These are phyloP conservation scores for Debaryomycetaceae sp. DNA, from an alignment of 1,139 yeast species.

Conservation along the genomic window DNA sequence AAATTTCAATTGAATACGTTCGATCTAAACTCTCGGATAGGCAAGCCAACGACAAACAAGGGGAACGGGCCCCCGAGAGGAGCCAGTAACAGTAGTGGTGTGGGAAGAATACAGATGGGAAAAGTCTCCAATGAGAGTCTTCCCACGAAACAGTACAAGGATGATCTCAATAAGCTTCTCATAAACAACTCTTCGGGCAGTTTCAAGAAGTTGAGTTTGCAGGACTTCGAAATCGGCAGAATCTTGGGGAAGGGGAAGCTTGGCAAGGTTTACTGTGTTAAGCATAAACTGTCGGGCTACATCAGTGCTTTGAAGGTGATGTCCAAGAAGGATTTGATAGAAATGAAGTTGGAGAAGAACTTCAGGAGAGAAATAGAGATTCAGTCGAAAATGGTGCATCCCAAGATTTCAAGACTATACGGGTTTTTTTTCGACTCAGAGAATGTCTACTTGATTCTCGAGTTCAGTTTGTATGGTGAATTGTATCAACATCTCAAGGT, in stretches of 20 bases:
- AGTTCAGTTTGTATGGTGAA: slow-evolving; percentile 85
- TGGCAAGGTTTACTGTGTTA: slow-evolving; percentile 88
- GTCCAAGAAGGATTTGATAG: slow-evolving; percentile 75
- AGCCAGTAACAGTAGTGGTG: background rate
- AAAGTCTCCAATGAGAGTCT: background rate
- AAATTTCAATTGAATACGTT: slow-evolving; percentile 15
- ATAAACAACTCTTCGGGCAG: slow-evolving; percentile 2
- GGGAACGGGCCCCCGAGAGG: background rate
- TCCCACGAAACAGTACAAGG: slow-evolving; percentile 1
- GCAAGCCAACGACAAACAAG: background rate
- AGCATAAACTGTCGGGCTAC: slow-evolving; percentile 70
- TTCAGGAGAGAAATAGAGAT: slow-evolving; percentile 89
- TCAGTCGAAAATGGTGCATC: slow-evolving; percentile 73
- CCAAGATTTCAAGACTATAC: slow-evolving; percentile 72
- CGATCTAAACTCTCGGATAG: slow-evolving; percentile 7
- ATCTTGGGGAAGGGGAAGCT: slow-evolving; percentile 90
- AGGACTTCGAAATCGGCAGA: slow-evolving; percentile 84
- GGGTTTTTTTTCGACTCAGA: slow-evolving; percentile 82
- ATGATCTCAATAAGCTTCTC: slow-evolving; percentile 1
- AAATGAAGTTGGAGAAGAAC: slow-evolving; percentile 79
- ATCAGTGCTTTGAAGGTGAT: slow-evolving; percentile 89
- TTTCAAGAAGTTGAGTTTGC: slow-evolving; percentile 21
- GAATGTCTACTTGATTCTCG: slow-evolving; percentile 79
- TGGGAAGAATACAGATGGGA: background rate
- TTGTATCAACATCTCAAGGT: slow-evolving; percentile 68